These are phyloP conservation scores for Phytophthora pisi DNA, from an alignment of 352 stramenopile genomes.

Conservation along the genomic window DNA sequence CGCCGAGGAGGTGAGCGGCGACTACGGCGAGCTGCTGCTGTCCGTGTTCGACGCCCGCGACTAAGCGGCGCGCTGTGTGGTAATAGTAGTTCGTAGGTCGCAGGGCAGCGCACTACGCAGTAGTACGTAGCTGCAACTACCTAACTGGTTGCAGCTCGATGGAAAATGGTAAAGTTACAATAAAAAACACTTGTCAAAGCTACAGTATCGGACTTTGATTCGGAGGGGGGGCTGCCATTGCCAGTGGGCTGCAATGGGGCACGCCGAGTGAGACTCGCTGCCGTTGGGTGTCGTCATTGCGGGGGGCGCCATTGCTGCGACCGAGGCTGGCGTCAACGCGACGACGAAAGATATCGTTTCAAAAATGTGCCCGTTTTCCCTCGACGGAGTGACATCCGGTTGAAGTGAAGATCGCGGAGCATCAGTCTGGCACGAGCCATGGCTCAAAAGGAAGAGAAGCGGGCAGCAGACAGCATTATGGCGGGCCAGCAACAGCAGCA, in stretches of 20 bases:
- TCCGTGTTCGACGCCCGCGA: slow-evolving; percentile 62
- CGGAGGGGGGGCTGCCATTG: no score
- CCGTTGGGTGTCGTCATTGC: no score
- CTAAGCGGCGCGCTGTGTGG: slow-evolving; percentile 8
- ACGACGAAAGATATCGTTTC: slow-evolving; percentile 5
- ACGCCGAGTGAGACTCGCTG: no score
- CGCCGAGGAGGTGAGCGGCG: slow-evolving; percentile 70
- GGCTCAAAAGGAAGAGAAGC: no score
- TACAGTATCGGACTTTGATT: no score
- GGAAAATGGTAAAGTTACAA: slow-evolving; percentile 29
- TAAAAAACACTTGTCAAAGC: slow-evolving; percentile 10
- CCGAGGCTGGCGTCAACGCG: not conserved
- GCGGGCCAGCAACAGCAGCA: no score
- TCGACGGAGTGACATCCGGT: not conserved
- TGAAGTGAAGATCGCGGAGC: no score
- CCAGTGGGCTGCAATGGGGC: no score
- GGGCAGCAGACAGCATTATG: no score
- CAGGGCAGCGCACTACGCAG: not conserved
- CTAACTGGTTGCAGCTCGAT: slow-evolving; percentile 2
- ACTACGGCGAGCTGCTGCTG: slow-evolving; percentile 75
- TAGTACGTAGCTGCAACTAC: not conserved
- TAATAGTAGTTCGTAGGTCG: no score
- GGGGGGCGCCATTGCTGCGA: not conserved
- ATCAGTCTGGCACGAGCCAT: no score
- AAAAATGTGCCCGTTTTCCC: not conserved